phyloP scores from a whole-genome alignment of 208 protist species.

The Leishmania mexicana region DNA sequence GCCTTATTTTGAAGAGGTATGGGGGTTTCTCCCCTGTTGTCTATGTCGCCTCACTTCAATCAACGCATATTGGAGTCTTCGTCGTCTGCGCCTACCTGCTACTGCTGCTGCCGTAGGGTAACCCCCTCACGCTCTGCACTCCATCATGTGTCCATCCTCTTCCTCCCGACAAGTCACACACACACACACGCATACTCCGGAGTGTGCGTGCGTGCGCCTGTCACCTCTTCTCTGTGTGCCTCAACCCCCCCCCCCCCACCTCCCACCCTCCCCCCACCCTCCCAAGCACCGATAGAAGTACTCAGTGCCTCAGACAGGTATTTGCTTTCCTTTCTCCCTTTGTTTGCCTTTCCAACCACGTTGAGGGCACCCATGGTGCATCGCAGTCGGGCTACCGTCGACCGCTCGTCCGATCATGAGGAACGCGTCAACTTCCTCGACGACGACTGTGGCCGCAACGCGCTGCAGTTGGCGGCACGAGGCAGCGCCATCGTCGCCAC shows the following conservation, averaged over 20 bases:
- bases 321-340: background rate
- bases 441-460: slow-evolving; percentile 92
- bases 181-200: background rate
- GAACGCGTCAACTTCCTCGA: slow-evolving; percentile 66
- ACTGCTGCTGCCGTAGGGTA: background rate
- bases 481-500: slow-evolving; percentile 95
- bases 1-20: background rate
- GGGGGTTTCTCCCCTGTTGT: background rate
- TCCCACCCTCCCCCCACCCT: background rate
- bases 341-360: background rate
- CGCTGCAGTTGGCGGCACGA: slow-evolving; percentile 88
- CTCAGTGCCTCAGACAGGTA: background rate
- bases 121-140: background rate
- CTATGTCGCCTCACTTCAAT: background rate
- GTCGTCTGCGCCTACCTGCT: background rate
- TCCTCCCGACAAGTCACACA: background rate
- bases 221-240: background rate
- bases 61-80: background rate
- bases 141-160: background rate
- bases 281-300: background rate
- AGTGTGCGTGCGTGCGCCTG: background rate
- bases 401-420: slow-evolving; percentile 1
- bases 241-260: too few species aligned
- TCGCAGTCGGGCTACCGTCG: too few species aligned
- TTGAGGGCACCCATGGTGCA: slow-evolving; percentile 2